These are phyloP conservation scores for Kwoniella shivajii DNA, from an alignment of 1,284 basidiomycete species.

Conservation along the genomic window DNA sequence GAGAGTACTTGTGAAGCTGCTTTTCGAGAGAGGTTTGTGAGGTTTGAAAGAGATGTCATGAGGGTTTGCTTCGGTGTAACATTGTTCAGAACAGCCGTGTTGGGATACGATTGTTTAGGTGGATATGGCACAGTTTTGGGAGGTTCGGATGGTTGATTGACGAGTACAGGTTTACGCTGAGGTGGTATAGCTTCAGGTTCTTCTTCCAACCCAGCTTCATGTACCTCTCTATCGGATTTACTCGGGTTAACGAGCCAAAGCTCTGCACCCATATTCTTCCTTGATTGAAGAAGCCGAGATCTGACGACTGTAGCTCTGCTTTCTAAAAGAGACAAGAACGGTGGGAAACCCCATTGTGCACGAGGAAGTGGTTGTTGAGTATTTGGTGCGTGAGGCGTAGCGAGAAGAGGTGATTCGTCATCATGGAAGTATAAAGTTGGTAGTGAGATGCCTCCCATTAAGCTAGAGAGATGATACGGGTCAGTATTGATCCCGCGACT, in stretches of 20 bases:
- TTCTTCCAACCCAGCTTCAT: conserved; percentile 56
- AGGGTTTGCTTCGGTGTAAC: conserved; percentile 44
- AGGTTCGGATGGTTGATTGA: background rate
- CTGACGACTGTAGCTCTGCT: conserved; percentile 73
- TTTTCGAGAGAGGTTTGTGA: conserved; percentile 83
- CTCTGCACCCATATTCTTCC: conserved; percentile 53
- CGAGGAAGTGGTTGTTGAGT: conserved; percentile 28
- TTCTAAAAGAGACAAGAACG: conserved; percentile 67
- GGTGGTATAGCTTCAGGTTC: conserved; percentile 16
- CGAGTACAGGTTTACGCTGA: conserved; percentile 6
- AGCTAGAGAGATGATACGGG: conserved; percentile 66
- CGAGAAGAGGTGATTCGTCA: conserved; percentile 70
- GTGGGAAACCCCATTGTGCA: conserved; percentile 64
- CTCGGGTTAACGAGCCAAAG: conserved; percentile 92
- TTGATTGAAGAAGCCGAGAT: conserved; percentile 57
- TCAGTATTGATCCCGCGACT: conserved; percentile 62
- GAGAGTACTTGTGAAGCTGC: conserved; percentile 89
- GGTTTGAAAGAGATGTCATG: conserved; percentile 81
- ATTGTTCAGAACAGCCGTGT: conserved; percentile 22
- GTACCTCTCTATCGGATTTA: conserved; percentile 82
- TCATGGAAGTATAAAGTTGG: conserved; percentile 95
- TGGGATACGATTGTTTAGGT: conserved; percentile 57
- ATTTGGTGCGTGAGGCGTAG: conserved; percentile 55
- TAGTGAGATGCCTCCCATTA: conserved; percentile 84
- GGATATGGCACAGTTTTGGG: conserved; percentile 52